These are phyloP conservation scores for Rosa persica DNA, from an alignment of 306 rosid species.

Conservation along the genomic window DNA sequence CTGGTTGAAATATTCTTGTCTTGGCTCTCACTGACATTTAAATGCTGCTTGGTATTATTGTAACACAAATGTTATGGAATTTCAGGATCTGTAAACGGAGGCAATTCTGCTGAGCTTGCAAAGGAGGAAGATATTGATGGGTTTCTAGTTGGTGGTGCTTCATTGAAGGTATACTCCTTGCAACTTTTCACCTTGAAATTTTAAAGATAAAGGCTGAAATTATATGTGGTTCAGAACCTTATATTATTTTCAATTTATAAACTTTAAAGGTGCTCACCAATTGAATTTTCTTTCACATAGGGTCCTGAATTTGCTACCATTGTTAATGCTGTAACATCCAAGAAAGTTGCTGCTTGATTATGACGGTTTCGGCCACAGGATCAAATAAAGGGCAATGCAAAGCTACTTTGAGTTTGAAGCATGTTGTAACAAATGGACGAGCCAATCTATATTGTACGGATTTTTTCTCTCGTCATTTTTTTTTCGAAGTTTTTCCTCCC, in stretches of 20 bases:
- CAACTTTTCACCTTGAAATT: conserved; percentile 10
- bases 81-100: conserved; percentile 93
- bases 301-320: conserved; percentile 95
- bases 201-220: neutral
- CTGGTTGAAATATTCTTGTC: neutral
- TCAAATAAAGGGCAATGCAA: conserved; percentile 25
- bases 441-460: conserved; percentile 21
- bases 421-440: conserved; percentile 23
- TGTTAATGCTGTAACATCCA: conserved; percentile 80
- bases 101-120: conserved; percentile 88
- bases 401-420: conserved; percentile 27
- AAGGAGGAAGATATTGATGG: conserved; percentile 98
- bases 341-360: conserved; percentile 86
- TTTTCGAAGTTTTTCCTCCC: conserved; percentile 22
- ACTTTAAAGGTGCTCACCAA: conserved; percentile 8
- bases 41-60: neutral
- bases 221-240: neutral
- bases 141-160: conserved; percentile 98
- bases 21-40: neutral
- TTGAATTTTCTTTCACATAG: conserved; percentile 40
- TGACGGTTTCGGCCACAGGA: conserved; percentile 32
- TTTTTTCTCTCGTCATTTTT: conserved; percentile 7
- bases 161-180: conserved; percentile 64
- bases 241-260: neutral
- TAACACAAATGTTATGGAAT: conserved; percentile 12